phyloP scores from a whole-genome alignment of 352 stramenopile genomes.

The Phytophthora macrochlamydospora region DNA sequence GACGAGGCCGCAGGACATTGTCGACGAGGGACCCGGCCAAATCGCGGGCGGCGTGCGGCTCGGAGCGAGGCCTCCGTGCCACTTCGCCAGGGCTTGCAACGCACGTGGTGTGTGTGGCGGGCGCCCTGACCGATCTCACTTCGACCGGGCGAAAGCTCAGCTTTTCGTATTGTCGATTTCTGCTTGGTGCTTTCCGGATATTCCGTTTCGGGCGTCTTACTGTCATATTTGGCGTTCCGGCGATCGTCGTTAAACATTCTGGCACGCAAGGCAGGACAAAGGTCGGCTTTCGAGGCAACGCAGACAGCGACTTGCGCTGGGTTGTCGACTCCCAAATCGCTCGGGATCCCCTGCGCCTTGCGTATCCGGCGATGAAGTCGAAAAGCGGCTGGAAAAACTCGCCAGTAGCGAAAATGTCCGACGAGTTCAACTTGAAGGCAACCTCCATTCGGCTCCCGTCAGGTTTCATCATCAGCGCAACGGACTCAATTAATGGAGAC shows the following conservation, averaged over 20 bases:
- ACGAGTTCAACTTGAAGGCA: too few species aligned
- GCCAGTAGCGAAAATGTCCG: too few species aligned
- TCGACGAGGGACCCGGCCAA: neutral
- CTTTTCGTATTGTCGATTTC: neutral
- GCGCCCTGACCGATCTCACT: neutral
- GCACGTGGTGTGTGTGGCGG: neutral
- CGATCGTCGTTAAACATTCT: neutral
- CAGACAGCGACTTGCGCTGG: too few species aligned
- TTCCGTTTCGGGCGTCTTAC: neutral
- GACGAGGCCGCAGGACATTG: neutral
- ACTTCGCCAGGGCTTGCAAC: neutral
- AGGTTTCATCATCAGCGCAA: too few species aligned
- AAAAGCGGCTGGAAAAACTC: too few species aligned
- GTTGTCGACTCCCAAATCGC: too few species aligned
- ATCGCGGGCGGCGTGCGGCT: neutral
- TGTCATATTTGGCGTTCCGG: neutral
- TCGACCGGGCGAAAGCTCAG: neutral
- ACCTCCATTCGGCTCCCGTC: too few species aligned
- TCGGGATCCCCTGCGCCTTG: too few species aligned
- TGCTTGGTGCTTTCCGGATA: neutral
- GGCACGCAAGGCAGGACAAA: too few species aligned
- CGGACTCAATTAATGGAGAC: too few species aligned
- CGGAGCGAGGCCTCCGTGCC: neutral
- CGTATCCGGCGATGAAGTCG: too few species aligned
- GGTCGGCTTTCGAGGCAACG: too few species aligned